Evolutionary conservation across 495 filamentous ascomycete species (phyloP).

Genomic region (Xylaria telfairii): DNA sequence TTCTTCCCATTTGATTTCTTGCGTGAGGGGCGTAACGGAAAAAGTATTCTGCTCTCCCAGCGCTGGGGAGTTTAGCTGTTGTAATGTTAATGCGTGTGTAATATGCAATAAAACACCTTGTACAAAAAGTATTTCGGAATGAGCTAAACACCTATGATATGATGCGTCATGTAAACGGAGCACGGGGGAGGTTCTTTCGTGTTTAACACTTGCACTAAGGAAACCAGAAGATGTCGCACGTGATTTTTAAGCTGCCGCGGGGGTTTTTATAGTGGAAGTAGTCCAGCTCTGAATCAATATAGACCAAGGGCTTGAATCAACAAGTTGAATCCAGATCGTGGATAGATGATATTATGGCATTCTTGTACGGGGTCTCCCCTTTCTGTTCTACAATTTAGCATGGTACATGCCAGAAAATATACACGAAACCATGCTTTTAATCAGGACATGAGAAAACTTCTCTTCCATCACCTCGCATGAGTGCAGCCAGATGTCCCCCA

Average conservation of each 20-base stretch:
- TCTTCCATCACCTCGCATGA: background rate
- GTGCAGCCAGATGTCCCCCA: background rate
- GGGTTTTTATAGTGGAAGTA: no score
- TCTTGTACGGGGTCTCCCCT: background rate
- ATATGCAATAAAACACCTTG: background rate
- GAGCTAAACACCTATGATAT: background rate
- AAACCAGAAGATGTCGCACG: no score
- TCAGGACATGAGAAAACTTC: background rate
- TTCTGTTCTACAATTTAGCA: slow-evolving; percentile 10
- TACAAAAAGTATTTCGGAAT: background rate
- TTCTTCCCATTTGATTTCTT: background rate
- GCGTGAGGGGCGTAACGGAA: background rate
- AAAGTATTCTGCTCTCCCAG: slow-evolving; percentile 7
- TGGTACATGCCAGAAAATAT: background rate
- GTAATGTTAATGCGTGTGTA: slow-evolving; percentile 8
- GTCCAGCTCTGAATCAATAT: no score
- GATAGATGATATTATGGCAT: slow-evolving; percentile 21
- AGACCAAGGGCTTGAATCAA: no score
- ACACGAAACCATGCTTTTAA: slow-evolving; percentile 16
- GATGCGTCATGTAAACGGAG: no score
- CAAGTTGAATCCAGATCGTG: no score
- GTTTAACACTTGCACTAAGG: no score
- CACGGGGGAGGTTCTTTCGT: no score
- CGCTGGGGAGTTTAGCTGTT: background rate
- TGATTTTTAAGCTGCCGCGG: background rate